Percentiles rank a stretch among this genome's conserved stretches.
Conservation (phyloP, 768 basidiomycete species). For the Suillus subluteus region DNA sequence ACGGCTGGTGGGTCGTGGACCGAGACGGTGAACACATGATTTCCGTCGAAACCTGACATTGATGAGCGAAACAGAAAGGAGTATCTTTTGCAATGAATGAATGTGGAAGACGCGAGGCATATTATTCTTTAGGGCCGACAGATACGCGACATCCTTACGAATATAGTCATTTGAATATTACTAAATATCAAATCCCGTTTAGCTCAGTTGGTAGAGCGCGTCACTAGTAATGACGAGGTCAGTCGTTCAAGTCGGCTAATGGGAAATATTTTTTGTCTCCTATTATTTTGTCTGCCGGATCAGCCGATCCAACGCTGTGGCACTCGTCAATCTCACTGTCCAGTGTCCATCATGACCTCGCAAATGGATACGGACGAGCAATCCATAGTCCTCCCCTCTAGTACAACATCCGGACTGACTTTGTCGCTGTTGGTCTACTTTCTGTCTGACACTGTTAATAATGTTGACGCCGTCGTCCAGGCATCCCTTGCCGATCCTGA, state of each 20-base stretch:
- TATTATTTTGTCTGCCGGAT: neutral
- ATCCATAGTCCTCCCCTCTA: slow-evolving; percentile 73
- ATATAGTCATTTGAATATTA: neutral
- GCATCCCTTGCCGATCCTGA: slow-evolving; percentile 95
- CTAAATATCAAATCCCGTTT: slow-evolving; percentile 31
- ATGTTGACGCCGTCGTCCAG: slow-evolving; percentile 46
- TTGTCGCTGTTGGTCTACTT: slow-evolving; percentile 63
- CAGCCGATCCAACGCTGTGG: neutral
- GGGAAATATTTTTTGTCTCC: slow-evolving; percentile 32
- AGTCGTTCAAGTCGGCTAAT: slow-evolving; percentile 47
- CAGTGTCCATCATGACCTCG: slow-evolving; percentile 43
- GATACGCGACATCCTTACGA: slow-evolving; percentile 26
- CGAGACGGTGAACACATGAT: slow-evolving; percentile 80
- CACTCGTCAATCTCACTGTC: neutral
- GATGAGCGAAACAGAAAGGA: slow-evolving; percentile 15
- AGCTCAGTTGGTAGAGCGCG: slow-evolving; percentile 56
- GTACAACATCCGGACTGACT: slow-evolving; percentile 72
- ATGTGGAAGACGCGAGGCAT: neutral
- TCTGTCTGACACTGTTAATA: neutral
- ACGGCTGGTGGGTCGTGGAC: slow-evolving; percentile 67
- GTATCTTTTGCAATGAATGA: slow-evolving; percentile 4
- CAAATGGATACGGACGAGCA: slow-evolving; percentile 80
- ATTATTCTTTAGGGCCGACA: slow-evolving; percentile 29
- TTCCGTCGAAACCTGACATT: slow-evolving; percentile 90
- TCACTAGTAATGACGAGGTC: slow-evolving; percentile 52